Percentiles rank a stretch among this genome's conserved stretches.
Evolutionary conservation across 1,139 yeast genomes (phyloP).

Genomic region (Kluyveromyces marxianus): DNA sequence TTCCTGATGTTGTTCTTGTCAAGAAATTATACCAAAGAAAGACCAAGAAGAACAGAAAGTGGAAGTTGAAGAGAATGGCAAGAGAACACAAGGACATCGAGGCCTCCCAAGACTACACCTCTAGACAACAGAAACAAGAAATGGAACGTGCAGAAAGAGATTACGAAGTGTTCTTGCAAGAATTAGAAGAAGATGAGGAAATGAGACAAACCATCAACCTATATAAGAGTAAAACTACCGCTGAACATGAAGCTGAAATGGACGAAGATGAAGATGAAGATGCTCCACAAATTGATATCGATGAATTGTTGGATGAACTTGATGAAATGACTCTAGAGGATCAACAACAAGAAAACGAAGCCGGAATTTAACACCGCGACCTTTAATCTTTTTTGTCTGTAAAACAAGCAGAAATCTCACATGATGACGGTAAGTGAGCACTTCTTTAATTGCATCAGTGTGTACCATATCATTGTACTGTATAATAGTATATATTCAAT

Average conservation of each 20-base stretch:
- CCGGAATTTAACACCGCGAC: neutral
- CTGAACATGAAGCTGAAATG: conserved; percentile 30
- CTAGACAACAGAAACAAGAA: conserved; percentile 79
- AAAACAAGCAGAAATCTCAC: neutral
- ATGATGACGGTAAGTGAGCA: neutral
- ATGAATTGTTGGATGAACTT: conserved; percentile 81
- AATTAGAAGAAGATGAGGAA: conserved; percentile 94
- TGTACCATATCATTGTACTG: neutral
- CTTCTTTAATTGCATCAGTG: neutral
- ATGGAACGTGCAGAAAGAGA: conserved; percentile 91
- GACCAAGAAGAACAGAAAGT: conserved; percentile 67
- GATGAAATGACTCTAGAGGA: conserved; percentile 82
- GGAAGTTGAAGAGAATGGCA: conserved; percentile 99
- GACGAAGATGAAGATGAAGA: conserved; percentile 58
- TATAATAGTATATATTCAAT: neutral
- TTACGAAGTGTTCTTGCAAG: conserved; percentile 92
- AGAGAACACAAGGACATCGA: conserved; percentile 84
- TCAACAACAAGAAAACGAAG: conserved; percentile 12
- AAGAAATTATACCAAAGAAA: conserved; percentile 87
- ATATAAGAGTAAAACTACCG: conserved; percentile 54
- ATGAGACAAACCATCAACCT: conserved; percentile 84
- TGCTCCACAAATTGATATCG: conserved; percentile 70
- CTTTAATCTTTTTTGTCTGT: neutral
- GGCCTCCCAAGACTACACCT: conserved; percentile 55
- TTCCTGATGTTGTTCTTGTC: conserved; percentile 87